Conservation (phyloP, 768 basidiomycete species). For the Auricularia auricula-judae region DNA sequence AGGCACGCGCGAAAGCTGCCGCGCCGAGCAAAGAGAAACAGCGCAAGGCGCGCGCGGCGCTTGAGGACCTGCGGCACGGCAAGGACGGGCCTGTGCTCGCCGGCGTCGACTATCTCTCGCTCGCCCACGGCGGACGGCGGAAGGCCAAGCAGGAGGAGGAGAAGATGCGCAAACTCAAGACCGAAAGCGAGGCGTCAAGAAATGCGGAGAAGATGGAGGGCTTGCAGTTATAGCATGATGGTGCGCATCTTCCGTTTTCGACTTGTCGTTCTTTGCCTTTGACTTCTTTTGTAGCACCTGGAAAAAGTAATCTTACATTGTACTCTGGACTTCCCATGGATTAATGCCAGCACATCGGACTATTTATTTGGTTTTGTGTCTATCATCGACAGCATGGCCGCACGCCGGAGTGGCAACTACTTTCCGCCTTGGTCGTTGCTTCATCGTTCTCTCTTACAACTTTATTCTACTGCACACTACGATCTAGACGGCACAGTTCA, state of each 20-base stretch:
- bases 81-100: slow-evolving; percentile 43
- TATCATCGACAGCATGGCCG: too few species aligned
- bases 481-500: too few species aligned
- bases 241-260: neutral
- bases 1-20: slow-evolving; percentile 9
- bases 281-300: too few species aligned
- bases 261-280: too few species aligned
- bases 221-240: neutral
- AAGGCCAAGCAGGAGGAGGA: slow-evolving; percentile 56
- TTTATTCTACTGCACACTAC: too few species aligned
- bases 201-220: neutral
- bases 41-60: neutral
- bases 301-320: too few species aligned
- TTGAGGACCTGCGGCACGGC: neutral
- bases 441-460: too few species aligned
- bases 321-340: too few species aligned
- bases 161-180: slow-evolving; percentile 33
- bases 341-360: too few species aligned
- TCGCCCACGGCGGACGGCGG: slow-evolving; percentile 61
- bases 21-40: neutral
- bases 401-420: too few species aligned
- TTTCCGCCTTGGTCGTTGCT: too few species aligned
- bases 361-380: too few species aligned
- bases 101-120: slow-evolving; percentile 64
- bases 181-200: neutral